Base-by-base conservation (phyloP, 768 basidiomycete species). In the Mycena vulgaris region DNA sequence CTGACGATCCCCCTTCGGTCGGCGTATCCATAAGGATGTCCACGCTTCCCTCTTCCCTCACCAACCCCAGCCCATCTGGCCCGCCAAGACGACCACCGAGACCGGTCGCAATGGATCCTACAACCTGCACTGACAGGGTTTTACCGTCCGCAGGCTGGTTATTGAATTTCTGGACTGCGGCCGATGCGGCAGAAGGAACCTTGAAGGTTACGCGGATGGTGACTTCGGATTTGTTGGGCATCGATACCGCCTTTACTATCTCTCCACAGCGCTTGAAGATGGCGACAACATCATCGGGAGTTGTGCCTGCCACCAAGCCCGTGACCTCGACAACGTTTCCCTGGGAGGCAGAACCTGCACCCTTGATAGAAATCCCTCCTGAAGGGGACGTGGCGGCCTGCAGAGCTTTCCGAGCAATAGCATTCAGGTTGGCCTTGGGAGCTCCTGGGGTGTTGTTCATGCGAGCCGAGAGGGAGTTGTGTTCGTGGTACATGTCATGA, bases 81-180 rank as follows among this genome's bases (percentile, higher is more conserved):
- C 88, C 89, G 21, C 87, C 90, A 10, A 92, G 76, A 63, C 92
- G 83, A 10, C 90, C 89, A 8, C 85, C 85, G 2, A 94, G 82
- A 0, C 89, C 81, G 1, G 87, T 85, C 68, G 85, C 82, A 1
- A 84, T 85, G 17, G 73, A 79, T 13, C 91, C 92, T 17, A 95
- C 85, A 56, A 94, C 79, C 60, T 81, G 80, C 8, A 96, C 93
- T 8, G 84, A 87, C 52, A 96, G 81, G 11, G 88, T 87, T 70
- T 91, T 91, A 1, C 95, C 95, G 68, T 96, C 95, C 3, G 95
- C 95, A 23, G 92, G 90, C 68, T 93, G 92, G 37, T 90, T 90
- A 81, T 96, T 81, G 79, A 94, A 96, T 75, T 92, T 92, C 73
- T 86, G 78, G 8, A 96, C 90, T 9, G 94, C 92, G 10, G 87